Evolutionary conservation across 2,329 filamentous ascomycete genomes (phyloP), one percentile per base, ranked within the genome.

Genomic region (Ascochyta fabae): DNA sequence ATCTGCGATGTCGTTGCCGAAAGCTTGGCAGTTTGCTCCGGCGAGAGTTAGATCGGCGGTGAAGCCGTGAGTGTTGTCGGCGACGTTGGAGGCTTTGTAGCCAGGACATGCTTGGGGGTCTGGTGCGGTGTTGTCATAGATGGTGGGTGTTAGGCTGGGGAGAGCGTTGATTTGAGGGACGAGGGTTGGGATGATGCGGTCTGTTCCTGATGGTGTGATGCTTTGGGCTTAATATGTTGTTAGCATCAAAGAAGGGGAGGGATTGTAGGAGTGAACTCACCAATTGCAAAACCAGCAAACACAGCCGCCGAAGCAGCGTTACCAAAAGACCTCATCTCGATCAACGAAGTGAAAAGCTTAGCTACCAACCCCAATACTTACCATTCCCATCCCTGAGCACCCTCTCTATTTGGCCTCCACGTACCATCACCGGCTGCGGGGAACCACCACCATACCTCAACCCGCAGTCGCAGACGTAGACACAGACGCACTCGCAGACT

Each of bases 1-100:
- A 47, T 81, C 73, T 36, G 75, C 65, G 47, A 87, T 60, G 61
- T 87, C 85, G 7, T 74, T 77, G 31, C 85, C 84, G 59, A 84
- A 87, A n/a, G 77, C 76, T 63, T 86, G 81, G 69, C 85, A 87
- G 6, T 86, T 79, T 7, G 79, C 66, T 0, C 89, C 89, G 6
- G 88, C 87, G 6, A 94, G 80, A 4, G 75, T 80, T 41, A 95
- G 77, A 56, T 87, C 81, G 1, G 89, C 90, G 1, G 83, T 87
- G 51, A 92, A 76, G 7, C 85, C 85, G 50, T 75, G 77, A 29
- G 66, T 61, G 0, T 77, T 82, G 43, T 78, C 71, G 45, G 77
- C 69, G n/a, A 89, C 79, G 67, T 87, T 83, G 22, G 79, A 81
- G 1, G 86, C 87, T 44, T 69, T 80, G 76, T 90, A 91, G n/a